Percentiles rank a stretch among this genome's conserved stretches.
phyloP scores from a whole-genome alignment of 441 rosid genomes.

The Corymbia citriodora region DNA sequence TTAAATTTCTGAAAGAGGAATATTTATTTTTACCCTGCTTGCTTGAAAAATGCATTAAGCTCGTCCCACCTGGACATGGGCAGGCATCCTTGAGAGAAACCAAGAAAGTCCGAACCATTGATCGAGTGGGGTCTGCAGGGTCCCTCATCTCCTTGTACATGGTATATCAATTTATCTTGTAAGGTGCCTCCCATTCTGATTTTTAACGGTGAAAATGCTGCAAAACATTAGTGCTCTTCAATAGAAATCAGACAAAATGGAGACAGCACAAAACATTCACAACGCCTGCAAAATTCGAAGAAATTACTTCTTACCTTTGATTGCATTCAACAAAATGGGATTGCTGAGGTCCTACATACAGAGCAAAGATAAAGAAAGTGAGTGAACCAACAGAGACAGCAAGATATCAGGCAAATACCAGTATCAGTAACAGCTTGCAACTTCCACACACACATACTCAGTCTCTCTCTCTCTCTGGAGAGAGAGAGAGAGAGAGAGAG shows the following conservation, averaged over 20 bases:
- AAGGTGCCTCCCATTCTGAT: conserved; percentile 18
- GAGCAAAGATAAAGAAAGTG: background rate
- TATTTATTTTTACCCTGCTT: background rate
- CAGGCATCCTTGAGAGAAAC: conserved; percentile 13
- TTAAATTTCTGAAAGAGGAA: background rate
- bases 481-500: background rate
- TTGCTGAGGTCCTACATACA: conserved; percentile 63
- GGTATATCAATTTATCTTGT: conserved; percentile 8
- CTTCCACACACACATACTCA: background rate
- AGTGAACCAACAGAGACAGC: background rate
- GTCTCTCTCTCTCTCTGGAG: background rate
- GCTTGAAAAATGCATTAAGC: conserved; percentile 3
- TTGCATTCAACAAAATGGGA: conserved; percentile 58
- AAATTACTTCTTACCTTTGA: conserved; percentile 41
- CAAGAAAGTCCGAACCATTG: background rate
- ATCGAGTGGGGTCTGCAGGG: background rate
- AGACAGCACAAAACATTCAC: background rate
- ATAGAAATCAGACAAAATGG: background rate
- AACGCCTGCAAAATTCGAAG: background rate
- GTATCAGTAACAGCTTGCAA: background rate
- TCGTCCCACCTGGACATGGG: conserved; percentile 13
- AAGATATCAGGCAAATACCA: background rate
- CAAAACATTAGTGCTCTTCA: background rate
- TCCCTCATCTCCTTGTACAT: background rate
- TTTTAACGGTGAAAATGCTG: conserved; percentile 9